A percentile compares a stretch with the other conserved stretches of the same genome.
These are phyloP conservation scores for Torulaspora quercuum DNA, from an alignment of 805 yeast species.

Conservation along the genomic window DNA sequence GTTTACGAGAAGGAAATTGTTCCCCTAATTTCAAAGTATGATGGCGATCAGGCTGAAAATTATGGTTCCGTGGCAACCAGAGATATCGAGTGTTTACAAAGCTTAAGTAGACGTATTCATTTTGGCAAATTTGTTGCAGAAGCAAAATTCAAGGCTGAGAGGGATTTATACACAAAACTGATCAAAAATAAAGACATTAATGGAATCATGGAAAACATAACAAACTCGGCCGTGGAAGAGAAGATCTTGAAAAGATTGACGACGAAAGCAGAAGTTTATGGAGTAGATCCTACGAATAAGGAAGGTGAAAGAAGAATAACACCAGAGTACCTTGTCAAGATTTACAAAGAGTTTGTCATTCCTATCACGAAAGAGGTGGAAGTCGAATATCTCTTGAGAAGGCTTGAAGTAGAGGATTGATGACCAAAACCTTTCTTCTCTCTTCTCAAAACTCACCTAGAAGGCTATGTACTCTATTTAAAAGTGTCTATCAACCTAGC, in stretches of 20 bases:
- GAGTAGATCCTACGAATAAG: slow-evolving; percentile 78
- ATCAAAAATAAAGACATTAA: slow-evolving; percentile 62
- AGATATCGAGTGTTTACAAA: slow-evolving; percentile 85
- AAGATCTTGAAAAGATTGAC: slow-evolving; percentile 74
- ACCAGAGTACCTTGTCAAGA: slow-evolving; percentile 75
- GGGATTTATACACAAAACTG: slow-evolving; percentile 56
- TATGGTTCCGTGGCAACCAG: slow-evolving; percentile 80
- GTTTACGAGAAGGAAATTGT: slow-evolving; percentile 72
- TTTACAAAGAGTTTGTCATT: slow-evolving; percentile 84
- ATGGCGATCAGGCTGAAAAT: slow-evolving; percentile 78
- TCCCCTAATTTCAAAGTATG: slow-evolving; percentile 62
- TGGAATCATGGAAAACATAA: slow-evolving; percentile 77
- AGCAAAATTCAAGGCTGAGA: slow-evolving; percentile 75
- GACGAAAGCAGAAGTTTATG: slow-evolving; percentile 81
- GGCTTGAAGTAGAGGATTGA: slow-evolving; percentile 50
- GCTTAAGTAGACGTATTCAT: slow-evolving; percentile 87
- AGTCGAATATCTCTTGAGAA: slow-evolving; percentile 80
- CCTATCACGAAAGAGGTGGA: slow-evolving; percentile 95
- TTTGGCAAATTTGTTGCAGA: slow-evolving; percentile 98
- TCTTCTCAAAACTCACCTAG: not conserved
- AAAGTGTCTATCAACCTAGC: slow-evolving; percentile 44
- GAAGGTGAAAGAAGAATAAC: slow-evolving; percentile 73
- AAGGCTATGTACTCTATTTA: no score
- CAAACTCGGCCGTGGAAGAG: slow-evolving; percentile 82
- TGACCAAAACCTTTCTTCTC: not conserved